Evolutionary conservation across 768 basidiomycete genomes (phyloP), one percentile per base, ranked within the genome.

Genomic region (Sistotremastrum suecicum): DNA sequence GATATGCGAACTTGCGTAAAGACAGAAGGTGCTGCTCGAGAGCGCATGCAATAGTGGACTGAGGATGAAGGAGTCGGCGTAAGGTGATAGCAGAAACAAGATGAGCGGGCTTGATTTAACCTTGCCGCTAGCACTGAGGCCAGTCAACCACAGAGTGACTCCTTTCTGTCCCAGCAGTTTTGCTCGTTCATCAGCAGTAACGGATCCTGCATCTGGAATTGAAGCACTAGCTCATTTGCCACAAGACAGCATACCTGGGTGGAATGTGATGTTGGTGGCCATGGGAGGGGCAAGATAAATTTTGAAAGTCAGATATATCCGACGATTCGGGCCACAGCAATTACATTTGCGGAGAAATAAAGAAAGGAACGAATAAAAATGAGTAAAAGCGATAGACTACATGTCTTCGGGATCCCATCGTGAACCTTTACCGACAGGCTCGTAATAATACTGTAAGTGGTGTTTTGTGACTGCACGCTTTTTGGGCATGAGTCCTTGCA

Each of bases 1-100:
- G 79, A 63, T 97, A 98, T 38, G 80, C 68, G 56, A 86, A 91
- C 56, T 83, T 86, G 50, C 75, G 75, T 43, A 83, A 67, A 63
- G 91, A 87, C 44, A 99, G 70, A 5, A 99, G 74, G 60, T 92
- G 87, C 60, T 95, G 91, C 63, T 99, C 95, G 48, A 99, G 72
- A 20, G 95, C 95, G 55, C 89, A 94, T 4, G 88, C 95, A 53
- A 99, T 87, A 30, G 94, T 98, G 5, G 91, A 97, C 90, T 98
- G 59, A 1, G 31, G 3, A 34, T 33, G 11, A 8, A 39, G 46
- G 42, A 44, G 46, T 34, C 42, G 28, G 35, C 34, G n/a, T 10
- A 33, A 39, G 9, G 30, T 28, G 45, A 4, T 7, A 38, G 20
- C 5, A 33, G 29, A 12, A 32, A 31, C 29, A 12, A 20, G 11